phyloP scores from a whole-genome alignment of 352 stramenopile genomes.

The Pythium biforme region DNA sequence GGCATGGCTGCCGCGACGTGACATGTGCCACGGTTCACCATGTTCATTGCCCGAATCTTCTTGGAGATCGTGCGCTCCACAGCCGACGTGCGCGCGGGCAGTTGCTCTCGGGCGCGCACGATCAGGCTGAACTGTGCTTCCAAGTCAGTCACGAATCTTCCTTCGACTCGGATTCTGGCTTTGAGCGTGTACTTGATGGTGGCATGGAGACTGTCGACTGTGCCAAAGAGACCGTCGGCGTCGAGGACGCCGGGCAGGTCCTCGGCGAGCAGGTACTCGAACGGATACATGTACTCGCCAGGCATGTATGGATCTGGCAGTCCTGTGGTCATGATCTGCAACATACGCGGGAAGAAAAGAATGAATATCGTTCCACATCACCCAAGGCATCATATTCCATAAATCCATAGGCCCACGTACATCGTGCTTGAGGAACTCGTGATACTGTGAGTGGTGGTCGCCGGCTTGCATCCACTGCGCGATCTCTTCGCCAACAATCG shows the following conservation, averaged over 20 bases:
- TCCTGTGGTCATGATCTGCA: conserved; percentile 44
- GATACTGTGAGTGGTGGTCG: conserved; percentile 66
- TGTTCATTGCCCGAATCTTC: conserved; percentile 50
- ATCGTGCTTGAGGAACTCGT: conserved; percentile 65
- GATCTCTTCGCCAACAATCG: conserved; percentile 60
- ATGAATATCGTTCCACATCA: neutral
- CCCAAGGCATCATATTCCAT: neutral
- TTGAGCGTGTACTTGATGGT: conserved; percentile 81
- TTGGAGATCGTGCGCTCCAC: conserved; percentile 68
- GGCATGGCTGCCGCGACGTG: conserved; percentile 63
- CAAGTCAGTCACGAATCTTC: conserved; percentile 68
- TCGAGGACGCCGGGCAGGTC: conserved; percentile 59
- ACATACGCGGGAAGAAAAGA: neutral
- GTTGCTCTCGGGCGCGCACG: conserved; percentile 37
- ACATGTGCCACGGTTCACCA: conserved; percentile 56
- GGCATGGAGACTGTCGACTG: conserved; percentile 50
- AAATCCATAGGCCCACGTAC: conserved; percentile 19
- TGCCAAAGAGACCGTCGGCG: conserved; percentile 49
- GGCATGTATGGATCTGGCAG: conserved; percentile 53
- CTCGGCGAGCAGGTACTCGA: conserved; percentile 55
- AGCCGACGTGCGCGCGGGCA: conserved; percentile 30
- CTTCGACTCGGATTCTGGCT: conserved; percentile 62
- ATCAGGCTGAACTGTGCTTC: conserved; percentile 54
- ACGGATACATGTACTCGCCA: conserved; percentile 70
- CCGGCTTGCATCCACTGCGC: conserved; percentile 59